Percentiles rank a stretch among this genome's conserved stretches.
phyloP scores from a whole-genome alignment of 441 rosid species.

The Melastoma candidum region DNA sequence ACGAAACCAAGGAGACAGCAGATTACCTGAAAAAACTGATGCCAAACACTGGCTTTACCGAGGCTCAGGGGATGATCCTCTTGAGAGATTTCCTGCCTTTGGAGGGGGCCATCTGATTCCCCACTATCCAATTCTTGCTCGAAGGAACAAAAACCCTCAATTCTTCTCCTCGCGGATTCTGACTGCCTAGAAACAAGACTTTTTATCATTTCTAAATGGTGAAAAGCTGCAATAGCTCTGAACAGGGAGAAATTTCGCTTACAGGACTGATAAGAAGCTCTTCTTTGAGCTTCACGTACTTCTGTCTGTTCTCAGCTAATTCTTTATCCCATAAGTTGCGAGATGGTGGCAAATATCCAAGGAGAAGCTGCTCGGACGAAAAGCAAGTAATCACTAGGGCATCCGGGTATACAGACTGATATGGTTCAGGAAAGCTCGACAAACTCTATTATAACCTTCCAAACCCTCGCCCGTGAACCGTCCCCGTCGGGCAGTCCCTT shows the following conservation, averaged over 20 bases:
- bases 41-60: constrained; percentile 56
- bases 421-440: no score
- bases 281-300: constrained; percentile 48
- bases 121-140: constrained; percentile 25
- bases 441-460: constrained; percentile 41
- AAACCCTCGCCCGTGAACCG: constrained; percentile 42
- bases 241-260: constrained; percentile 22
- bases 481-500: constrained; percentile 53
- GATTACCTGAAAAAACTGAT: constrained; percentile 49
- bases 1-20: not conserved
- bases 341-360: constrained; percentile 57
- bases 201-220: constrained; percentile 10
- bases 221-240: no score
- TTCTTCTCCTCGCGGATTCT: constrained; percentile 24
- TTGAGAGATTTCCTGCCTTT: constrained; percentile 42
- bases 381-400: constrained; percentile 2
- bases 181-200: constrained; percentile 50
- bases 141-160: constrained; percentile 17
- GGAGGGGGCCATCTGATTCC: constrained; percentile 37
- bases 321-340: constrained; percentile 54
- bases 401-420: not conserved
- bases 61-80: constrained; percentile 73
- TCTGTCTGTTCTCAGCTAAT: constrained; percentile 40
- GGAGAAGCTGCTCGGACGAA: constrained; percentile 35
- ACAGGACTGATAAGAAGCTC: constrained; percentile 63